Conservation (phyloP, 1,139 yeast genomes). For the Kodamaea sp. region DNA sequence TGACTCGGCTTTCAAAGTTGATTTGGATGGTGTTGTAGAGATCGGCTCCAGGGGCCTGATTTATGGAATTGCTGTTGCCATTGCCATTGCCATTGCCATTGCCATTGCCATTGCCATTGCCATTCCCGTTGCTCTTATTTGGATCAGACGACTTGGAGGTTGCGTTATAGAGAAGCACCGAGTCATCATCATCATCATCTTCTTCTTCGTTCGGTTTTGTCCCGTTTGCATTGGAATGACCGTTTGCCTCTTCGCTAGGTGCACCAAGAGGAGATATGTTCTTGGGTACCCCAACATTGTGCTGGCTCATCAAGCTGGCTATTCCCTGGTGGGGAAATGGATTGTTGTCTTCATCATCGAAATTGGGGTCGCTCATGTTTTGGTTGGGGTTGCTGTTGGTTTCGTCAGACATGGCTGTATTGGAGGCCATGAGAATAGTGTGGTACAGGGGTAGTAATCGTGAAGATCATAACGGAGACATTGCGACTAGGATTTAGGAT, state of each 20-base stretch:
- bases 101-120: neutral
- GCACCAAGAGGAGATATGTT: neutral
- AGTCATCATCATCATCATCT: constrained; percentile 25
- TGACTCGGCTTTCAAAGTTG: constrained; percentile 41
- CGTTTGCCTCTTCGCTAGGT: neutral
- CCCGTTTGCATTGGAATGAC: constrained; percentile 5
- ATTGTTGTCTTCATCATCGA: constrained; percentile 51
- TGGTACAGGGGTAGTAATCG: no score
- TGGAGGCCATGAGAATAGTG: no score
- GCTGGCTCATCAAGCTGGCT: constrained; percentile 26
- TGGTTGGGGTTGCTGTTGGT: no score
- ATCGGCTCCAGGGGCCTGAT: neutral
- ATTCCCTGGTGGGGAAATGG: constrained; percentile 47
- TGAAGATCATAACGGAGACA: no score
- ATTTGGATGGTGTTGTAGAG: constrained; percentile 32
- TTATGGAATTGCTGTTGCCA: neutral
- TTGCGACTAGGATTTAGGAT: no score
- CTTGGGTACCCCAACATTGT: constrained; percentile 1
- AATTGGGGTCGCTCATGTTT: constrained; percentile 7
- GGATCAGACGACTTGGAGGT: constrained; percentile 8
- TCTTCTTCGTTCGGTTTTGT: constrained; percentile 9
- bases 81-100: neutral
- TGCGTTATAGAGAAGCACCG: constrained; percentile 27
- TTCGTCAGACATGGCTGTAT: no score
- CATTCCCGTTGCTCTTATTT: neutral